Percentiles rank a stretch among this genome's conserved stretches.
phyloP scores from a whole-genome alignment of 2,329 filamentous ascomycete species.

The Xylariales sp. region DNA sequence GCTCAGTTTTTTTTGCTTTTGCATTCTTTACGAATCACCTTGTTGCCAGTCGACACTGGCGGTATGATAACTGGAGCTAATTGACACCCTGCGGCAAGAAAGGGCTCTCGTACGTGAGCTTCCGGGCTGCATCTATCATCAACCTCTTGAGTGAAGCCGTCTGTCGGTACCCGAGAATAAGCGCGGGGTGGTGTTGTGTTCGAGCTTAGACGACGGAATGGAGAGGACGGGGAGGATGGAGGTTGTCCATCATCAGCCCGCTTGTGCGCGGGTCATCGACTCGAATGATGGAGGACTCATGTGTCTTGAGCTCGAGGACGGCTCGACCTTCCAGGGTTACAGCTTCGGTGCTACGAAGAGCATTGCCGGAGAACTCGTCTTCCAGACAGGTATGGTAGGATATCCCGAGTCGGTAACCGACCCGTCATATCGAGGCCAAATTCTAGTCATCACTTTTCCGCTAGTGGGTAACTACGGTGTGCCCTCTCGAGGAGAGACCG shows the following conservation, averaged over 20 bases:
- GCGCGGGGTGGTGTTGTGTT: conserved; percentile 2
- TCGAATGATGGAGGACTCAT: conserved; percentile 58
- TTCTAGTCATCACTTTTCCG: conserved; percentile 93
- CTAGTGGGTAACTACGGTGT: conserved; percentile 97
- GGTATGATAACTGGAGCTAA: conserved; percentile 8
- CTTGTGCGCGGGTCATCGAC: conserved; percentile 54
- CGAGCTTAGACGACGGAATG: neutral
- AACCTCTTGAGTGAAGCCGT: conserved; percentile 1
- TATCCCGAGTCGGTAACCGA: conserved; percentile 93
- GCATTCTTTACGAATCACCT: too few relatives aligned
- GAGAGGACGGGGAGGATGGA: conserved; percentile 27
- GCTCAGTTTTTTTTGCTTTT: conserved; percentile 5
- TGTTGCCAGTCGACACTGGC: too few relatives aligned
- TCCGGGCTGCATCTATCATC: conserved; percentile 8
- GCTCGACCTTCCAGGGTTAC: conserved; percentile 84
- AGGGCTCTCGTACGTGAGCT: conserved; percentile 2
- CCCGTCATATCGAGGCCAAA: conserved; percentile 85
- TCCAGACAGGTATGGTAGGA: conserved; percentile 99
- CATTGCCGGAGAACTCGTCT: conserved; percentile 93
- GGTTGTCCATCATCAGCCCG: conserved; percentile 44
- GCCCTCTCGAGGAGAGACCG: conserved; percentile 77
- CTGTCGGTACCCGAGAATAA: conserved; percentile 5
- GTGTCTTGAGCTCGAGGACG: conserved; percentile 90
- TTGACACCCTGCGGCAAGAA: conserved; percentile 5
- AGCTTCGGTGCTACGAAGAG: conserved; percentile 96